Base-by-base conservation (phyloP, 352 stramenopile species). In the Pythium aquatile region DNA sequence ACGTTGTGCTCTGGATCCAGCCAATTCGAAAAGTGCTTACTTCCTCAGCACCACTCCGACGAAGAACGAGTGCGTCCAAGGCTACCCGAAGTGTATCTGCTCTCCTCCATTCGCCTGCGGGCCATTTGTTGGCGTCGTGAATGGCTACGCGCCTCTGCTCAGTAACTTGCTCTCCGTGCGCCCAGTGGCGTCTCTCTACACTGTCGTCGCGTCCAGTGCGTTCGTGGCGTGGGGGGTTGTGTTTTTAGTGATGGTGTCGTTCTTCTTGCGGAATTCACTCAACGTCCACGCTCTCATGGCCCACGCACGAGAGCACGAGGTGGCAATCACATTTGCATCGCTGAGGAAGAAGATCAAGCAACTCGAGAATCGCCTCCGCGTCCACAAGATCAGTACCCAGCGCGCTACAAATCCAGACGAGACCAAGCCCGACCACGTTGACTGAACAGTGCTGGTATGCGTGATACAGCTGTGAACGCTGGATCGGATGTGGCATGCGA, bases 21-120 rank as follows among this genome's bases (percentile, higher is more conserved):
- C 37, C 0, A 55, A 69, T 8, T 63, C 76, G 20, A 55, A 69
- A 70, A 83, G 73, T 3, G 62, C 32, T 17, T 88, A 89, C 61
- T 91, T 90, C 40, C 35, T 68, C 11, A 40, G 63, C 37, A 53
- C 48, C 2, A 56, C 58, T 33, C 35, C 29, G 5, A 26, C 28
- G 17, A 58, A 51, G 14, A 35, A 64, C 8, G 80, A 87, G 39
- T 87, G 77, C 47, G 47, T 51, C 1, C 47, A 52, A 2, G 76
- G 78, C n/a, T 91, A 88, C 24, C 81, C 81, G 29, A 69, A 77
- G 13, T 93, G 82, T 17, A 63, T 93, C 11, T 90, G 79, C 48
- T 52, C 59, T 9, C 37, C 42, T 7, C 58, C 72, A n/a, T 68
- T 79, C 8, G 78, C 79, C 0, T 93, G 85, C 47, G 85, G 83